phyloP scores from a whole-genome alignment of 2,329 filamentous ascomycete species.

The Alternaria tenuissima region DNA sequence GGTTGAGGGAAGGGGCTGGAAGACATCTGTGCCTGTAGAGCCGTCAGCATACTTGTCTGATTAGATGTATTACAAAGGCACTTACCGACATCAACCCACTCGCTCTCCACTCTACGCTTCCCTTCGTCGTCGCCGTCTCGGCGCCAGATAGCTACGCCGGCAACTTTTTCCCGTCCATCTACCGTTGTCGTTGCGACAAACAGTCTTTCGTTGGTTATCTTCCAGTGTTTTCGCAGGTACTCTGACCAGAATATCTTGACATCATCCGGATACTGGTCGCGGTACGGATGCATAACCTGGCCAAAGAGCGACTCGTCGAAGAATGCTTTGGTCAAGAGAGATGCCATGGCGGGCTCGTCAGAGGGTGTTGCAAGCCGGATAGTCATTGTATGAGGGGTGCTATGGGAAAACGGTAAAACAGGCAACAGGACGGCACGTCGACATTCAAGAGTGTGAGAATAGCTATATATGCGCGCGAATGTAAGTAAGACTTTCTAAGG shows the following conservation, averaged over 20 bases:
- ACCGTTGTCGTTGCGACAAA: slow-evolving; percentile 20
- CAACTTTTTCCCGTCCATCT: slow-evolving; percentile 21
- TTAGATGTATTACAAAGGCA: not conserved
- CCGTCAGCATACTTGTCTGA: not conserved
- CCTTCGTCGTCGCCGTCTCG: slow-evolving; percentile 31
- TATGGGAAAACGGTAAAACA: not conserved
- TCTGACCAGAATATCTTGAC: slow-evolving; percentile 36
- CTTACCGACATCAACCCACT: slow-evolving; percentile 27
- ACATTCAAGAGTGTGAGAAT: not conserved
- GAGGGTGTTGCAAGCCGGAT: slow-evolving; percentile 25
- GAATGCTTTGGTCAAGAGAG: slow-evolving; percentile 33
- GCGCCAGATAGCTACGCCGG: slow-evolving; percentile 32
- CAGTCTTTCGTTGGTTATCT: slow-evolving; percentile 16
- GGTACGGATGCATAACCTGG: slow-evolving; percentile 37
- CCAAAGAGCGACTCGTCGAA: slow-evolving; percentile 44
- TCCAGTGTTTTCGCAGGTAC: slow-evolving; percentile 24
- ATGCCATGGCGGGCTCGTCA: slow-evolving; percentile 31
- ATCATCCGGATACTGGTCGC: slow-evolving; percentile 35
- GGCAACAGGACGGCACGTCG: not conserved
- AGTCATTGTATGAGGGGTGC: slow-evolving; percentile 18
- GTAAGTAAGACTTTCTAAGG: not conserved
- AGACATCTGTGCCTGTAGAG: slow-evolving; percentile 6
- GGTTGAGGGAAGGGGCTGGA: slow-evolving; percentile 14
- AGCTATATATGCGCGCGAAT: not conserved
- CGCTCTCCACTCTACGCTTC: slow-evolving; percentile 17